Percentiles rank a stretch among this genome's conserved stretches.
Evolutionary conservation across 768 basidiomycete genomes (phyloP).

Genomic region (Termitomyces sp.): DNA sequence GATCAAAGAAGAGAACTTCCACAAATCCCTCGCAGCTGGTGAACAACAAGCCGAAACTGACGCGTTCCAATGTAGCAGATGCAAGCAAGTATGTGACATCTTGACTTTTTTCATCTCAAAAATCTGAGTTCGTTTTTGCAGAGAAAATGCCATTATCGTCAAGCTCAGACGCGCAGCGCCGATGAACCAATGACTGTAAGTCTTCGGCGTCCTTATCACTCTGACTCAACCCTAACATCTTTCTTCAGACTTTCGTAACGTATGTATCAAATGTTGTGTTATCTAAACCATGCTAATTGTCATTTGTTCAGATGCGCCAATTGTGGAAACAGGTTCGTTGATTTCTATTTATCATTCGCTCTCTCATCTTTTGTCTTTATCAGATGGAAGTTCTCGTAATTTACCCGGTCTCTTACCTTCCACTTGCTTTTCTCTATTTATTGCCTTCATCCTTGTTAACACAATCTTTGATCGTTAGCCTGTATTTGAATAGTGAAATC

Average conservation of each 20-base stretch:
- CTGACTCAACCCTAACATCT: not conserved
- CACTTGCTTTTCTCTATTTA: not conserved
- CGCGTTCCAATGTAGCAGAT: slow-evolving; percentile 94
- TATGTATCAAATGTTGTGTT: slow-evolving; percentile 25
- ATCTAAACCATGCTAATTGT: not conserved
- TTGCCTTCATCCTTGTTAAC: not conserved
- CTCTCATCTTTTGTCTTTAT: not conserved
- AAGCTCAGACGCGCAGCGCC: slow-evolving; percentile 95
- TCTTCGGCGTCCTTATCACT: slow-evolving; percentile 10
- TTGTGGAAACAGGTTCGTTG: slow-evolving; percentile 26
- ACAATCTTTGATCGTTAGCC: not conserved
- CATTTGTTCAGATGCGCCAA: slow-evolving; percentile 15
- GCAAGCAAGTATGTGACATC: slow-evolving; percentile 66
- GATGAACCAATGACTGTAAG: slow-evolving; percentile 98
- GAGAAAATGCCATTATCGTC: slow-evolving; percentile 88
- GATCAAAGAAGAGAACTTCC: slow-evolving; percentile 82
- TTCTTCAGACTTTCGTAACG: slow-evolving; percentile 79
- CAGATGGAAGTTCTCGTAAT: slow-evolving; percentile 39
- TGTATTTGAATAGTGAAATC: not conserved
- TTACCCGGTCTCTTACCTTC: not conserved
- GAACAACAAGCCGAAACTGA: slow-evolving; percentile 94
- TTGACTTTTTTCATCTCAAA: not conserved
- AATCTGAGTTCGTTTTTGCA: slow-evolving; percentile 19
- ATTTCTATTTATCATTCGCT: not conserved
- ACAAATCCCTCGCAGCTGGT: slow-evolving; percentile 85